These are phyloP conservation scores for Hymenotorrendiella dingleyae DNA, from an alignment of 2,329 filamentous ascomycete species.

Conservation along the genomic window DNA sequence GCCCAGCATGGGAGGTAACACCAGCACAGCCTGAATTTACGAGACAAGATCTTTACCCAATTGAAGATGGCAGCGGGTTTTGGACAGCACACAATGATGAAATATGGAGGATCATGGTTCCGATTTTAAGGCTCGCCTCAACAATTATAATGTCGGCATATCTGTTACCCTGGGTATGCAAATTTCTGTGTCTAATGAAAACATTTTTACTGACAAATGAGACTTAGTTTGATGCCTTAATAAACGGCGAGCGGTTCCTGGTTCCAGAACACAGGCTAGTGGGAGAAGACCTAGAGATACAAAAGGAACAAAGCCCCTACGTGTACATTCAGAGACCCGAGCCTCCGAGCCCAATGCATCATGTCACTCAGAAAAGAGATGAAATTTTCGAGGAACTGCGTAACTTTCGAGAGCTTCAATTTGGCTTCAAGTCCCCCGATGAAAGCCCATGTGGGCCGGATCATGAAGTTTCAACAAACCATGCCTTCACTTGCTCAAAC, in stretches of 20 bases:
- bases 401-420: neutral
- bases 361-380: neutral
- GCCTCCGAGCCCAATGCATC: neutral
- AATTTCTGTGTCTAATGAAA: neutral
- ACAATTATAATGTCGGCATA: neutral
- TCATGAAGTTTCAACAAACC: too few relatives aligned
- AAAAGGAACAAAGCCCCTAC: too few relatives aligned
- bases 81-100: neutral
- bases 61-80: neutral
- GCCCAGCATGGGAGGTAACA: neutral
- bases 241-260: neutral
- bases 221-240: neutral
- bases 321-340: neutral
- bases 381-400: neutral
- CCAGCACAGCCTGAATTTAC: neutral
- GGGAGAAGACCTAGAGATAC: neutral
- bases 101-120: neutral
- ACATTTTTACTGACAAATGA: neutral
- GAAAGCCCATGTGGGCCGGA: neutral
- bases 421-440: neutral
- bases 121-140: neutral
- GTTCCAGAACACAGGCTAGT: neutral
- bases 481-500: too few relatives aligned
- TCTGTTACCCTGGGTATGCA: neutral
- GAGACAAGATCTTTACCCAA: neutral